Percentiles rank a stretch among this genome's conserved stretches.
Conservation (phyloP, 2,329 filamentous ascomycete genomes). For the Fusarium miscanthi region DNA sequence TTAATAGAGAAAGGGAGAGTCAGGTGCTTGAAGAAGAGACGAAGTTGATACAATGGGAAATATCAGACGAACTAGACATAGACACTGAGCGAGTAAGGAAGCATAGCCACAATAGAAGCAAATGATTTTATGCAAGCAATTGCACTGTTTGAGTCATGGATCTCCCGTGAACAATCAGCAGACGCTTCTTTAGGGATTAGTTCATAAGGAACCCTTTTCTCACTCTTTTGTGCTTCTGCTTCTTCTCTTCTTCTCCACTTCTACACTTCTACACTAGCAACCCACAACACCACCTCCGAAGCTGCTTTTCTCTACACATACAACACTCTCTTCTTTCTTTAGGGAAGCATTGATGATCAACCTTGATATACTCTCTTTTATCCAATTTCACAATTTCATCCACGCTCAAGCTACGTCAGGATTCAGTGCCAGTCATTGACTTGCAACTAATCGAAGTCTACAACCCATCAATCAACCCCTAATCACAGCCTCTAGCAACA, state of each 20-base stretch:
- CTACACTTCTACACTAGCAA: background rate
- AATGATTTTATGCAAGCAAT: slow-evolving; percentile 14
- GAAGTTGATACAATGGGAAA: background rate
- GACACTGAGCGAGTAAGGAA: slow-evolving; percentile 5
- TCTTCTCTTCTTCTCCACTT: slow-evolving; percentile 1
- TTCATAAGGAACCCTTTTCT: slow-evolving; percentile 15
- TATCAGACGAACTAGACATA: slow-evolving; percentile 17
- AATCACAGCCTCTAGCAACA: background rate
- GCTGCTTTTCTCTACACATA: background rate
- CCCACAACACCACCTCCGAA: background rate
- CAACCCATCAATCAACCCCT: background rate
- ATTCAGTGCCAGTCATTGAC: slow-evolving; percentile 4
- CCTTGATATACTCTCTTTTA: background rate
- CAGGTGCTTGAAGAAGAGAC: slow-evolving; percentile 6
- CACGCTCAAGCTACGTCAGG: background rate
- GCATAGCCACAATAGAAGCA: background rate
- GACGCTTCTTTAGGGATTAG: background rate
- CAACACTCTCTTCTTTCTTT: background rate
- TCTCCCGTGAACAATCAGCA: slow-evolving; percentile 26
- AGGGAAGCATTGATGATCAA: background rate
- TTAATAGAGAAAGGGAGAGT: background rate
- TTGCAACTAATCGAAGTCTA: background rate
- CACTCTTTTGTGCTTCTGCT: slow-evolving; percentile 4
- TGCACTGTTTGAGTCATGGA: slow-evolving; percentile 27
- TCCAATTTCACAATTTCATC: slow-evolving; percentile 4